Evolutionary conservation across 495 filamentous ascomycete species (phyloP), one percentile per base, ranked within the genome.

Genomic region (Aspergillus ostianus): DNA sequence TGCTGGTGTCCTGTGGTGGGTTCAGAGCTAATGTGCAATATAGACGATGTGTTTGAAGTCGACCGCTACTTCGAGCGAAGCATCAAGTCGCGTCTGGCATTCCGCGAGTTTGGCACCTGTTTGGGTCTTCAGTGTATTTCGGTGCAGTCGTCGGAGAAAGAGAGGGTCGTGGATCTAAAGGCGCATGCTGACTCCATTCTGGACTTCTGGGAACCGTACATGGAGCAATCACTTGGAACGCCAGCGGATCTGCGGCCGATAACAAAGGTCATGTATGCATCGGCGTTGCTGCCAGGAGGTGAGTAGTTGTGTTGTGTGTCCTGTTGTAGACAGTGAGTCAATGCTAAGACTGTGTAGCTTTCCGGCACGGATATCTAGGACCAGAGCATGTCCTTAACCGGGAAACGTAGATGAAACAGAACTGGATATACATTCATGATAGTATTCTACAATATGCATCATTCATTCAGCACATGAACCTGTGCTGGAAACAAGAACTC

Each of bases 261-360:
- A 49, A 85, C 84, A 26, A 64, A 77, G 55, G 84, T 83, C 30
- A 90, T 89, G 87, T 88, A 85, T 75, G 84, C 86, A 47, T 73
- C 85, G 5, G 85, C 85, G 51, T 62, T 88, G 65, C 77, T 82
- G 51, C 84, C 85, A 5, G 84, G 85, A 65, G 84, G 86, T 87
- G 53, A 82, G 82, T 77, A 49, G 3, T 8, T 13, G 2, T 13
- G 41, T 15, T 18, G 3, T 19, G 41, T n/a, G 12, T 12, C n/a
- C 27, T 54, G 21, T 8, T 52, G 17, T 18, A 8, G 23, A 17
- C 17, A 4, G 23, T 32, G 19, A 23, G 47, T 41, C 13, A 15
- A 47, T 54, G 46, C 56, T 52, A 47, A 58, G 12, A 49, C 41
- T 12, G 0, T 48, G n/a, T 47, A 78, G 75, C 72, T 15, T 78